Evolutionary conservation across 352 stramenopile species (phyloP), one percentile per base, ranked within the genome.

Genomic region (Phytophthora cryptogea): DNA sequence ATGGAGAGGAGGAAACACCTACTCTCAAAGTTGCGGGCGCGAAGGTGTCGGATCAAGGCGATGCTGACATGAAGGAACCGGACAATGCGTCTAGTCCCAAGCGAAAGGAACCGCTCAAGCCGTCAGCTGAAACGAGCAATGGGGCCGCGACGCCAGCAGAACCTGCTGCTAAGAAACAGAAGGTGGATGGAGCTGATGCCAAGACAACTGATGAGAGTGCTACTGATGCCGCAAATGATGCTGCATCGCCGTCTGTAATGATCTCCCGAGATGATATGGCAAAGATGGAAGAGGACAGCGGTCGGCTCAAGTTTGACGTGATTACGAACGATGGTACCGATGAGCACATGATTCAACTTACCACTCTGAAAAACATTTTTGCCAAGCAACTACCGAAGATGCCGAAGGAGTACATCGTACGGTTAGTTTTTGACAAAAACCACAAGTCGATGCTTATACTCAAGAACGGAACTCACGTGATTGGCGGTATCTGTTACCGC

Each of bases 321-420:
- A 94, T 98, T 61, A 95, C 76, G 17, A 98, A 98, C 63, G 91
- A 98, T 63, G 90, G 89, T 13, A 71, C 65, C 5, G 66, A 89
- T 4, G 80, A 97, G 44, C 88, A 96, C 67, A 81, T 97, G 70
- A 76, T 97, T 7, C 87, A 96, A 72, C 83, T 99, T 23, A 97
- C 97, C 39, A 97, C 89, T 5, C 74, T 99, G 20, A 99, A 99
- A 77, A 98, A 98, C 53, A 98, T 99, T 13, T 99, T 99, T 60
- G 87, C 93, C 1, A 92, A 96, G 64, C 97, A 99, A 59, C 77
- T 99, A 9, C 97, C 97, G 5, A 99, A 99, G 63, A 99, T 99
- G 97, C 97, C 97, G 3, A 97, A 97, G 63, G 95, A 99, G 63
- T 99, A 99, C 78, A 99, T 99, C 63, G 95, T 98, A 5, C 85